These are phyloP conservation scores for Fusarium verrucosum DNA, from an alignment of 2,329 filamentous ascomycete genomes.

Conservation along the genomic window DNA sequence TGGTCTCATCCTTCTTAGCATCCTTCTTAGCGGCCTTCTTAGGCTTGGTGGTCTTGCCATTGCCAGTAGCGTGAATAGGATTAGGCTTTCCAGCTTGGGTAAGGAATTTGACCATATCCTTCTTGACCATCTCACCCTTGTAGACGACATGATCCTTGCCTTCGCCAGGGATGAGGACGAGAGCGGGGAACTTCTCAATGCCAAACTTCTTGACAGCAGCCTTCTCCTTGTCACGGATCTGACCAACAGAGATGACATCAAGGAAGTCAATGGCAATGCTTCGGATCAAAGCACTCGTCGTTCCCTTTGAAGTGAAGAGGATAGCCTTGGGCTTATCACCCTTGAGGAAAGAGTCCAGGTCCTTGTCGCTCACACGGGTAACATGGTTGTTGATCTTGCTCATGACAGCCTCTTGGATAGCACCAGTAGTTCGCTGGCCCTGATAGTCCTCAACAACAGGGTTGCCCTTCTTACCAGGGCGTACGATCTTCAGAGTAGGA, in stretches of 20 bases:
- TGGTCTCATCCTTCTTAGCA: constrained; percentile 53
- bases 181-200: constrained; percentile 78
- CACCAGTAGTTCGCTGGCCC: constrained; percentile 82
- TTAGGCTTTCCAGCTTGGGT: constrained; percentile 82
- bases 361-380: constrained; percentile 80
- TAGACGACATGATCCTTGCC: constrained; percentile 76
- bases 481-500: constrained; percentile 93
- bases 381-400: constrained; percentile 94
- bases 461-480: constrained; percentile 83
- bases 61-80: constrained; percentile 64
- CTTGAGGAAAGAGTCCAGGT: constrained; percentile 78
- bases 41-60: constrained; percentile 52
- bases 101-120: constrained; percentile 82
- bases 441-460: constrained; percentile 92
- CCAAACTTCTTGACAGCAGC: constrained; percentile 77
- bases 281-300: constrained; percentile 82
- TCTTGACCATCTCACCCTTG: constrained; percentile 86
- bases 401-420: constrained; percentile 84
- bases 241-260: constrained; percentile 79
- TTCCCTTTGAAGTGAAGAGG: constrained; percentile 92
- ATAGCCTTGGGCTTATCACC: constrained; percentile 83
- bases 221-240: constrained; percentile 84
- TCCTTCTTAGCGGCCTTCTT: constrained; percentile 52
- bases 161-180: constrained; percentile 80
- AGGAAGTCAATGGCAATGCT: constrained; percentile 92